Evolutionary conservation across 805 yeast species (phyloP).

Genomic region (Diddensiella caesifluorescens): DNA sequence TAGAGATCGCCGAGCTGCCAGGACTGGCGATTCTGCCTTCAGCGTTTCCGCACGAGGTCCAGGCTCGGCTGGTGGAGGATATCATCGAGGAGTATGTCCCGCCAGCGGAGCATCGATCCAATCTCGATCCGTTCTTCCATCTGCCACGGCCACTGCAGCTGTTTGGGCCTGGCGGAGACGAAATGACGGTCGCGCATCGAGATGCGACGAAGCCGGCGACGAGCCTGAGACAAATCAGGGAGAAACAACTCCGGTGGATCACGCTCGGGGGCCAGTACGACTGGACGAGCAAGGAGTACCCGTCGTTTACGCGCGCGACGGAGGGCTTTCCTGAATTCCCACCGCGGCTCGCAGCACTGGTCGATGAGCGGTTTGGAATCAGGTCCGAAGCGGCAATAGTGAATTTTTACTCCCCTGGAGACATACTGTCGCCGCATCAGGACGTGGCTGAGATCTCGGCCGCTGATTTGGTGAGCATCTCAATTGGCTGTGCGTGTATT

Average conservation of each 20-base stretch:
- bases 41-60: slow-evolving; percentile 25
- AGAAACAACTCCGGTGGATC: slow-evolving; percentile 39
- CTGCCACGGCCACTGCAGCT: slow-evolving; percentile 31
- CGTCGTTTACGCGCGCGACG: slow-evolving; percentile 32
- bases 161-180: slow-evolving; percentile 18
- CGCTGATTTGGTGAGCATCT: slow-evolving; percentile 35
- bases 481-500: slow-evolving; percentile 38
- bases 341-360: slow-evolving; percentile 20
- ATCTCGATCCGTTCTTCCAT: slow-evolving; percentile 32
- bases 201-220: slow-evolving; percentile 18
- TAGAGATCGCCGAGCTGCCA: slow-evolving; percentile 31
- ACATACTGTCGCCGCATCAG: slow-evolving; percentile 39
- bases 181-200: slow-evolving; percentile 3
- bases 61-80: slow-evolving; percentile 28
- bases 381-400: slow-evolving; percentile 39
- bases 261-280: slow-evolving; percentile 44
- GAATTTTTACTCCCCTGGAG: slow-evolving; percentile 41
- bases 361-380: slow-evolving; percentile 25
- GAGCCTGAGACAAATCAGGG: slow-evolving; percentile 17
- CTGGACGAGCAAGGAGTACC: slow-evolving; percentile 41
- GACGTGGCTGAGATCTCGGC: slow-evolving; percentile 38
- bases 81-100: slow-evolving; percentile 32
- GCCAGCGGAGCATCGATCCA: slow-evolving; percentile 32
- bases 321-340: slow-evolving; percentile 33
- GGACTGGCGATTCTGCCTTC: slow-evolving; percentile 32